phyloP scores from a whole-genome alignment of 1,284 basidiomycete genomes.

The Phellopilus nigrolimitatus region DNA sequence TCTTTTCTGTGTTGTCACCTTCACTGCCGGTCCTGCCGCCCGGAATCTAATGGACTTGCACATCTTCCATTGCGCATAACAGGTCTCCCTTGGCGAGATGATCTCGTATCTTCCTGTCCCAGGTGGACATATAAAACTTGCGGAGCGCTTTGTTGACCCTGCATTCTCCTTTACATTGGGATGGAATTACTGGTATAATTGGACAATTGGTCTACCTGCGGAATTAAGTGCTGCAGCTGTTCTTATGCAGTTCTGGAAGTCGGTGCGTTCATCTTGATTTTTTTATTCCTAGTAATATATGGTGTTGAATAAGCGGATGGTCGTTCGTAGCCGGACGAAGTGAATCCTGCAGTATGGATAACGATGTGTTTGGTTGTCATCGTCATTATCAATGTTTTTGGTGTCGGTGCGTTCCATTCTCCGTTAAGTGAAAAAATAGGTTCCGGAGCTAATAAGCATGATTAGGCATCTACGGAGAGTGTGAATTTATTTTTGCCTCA shows the following conservation, averaged over 20 bases:
- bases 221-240: conserved; percentile 76
- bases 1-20: no score
- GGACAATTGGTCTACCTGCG: conserved; percentile 67
- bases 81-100: conserved; percentile 56
- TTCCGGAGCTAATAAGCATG: not conserved
- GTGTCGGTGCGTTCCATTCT: conserved; percentile 43
- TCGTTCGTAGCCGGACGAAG: conserved; percentile 30
- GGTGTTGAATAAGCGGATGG: conserved; percentile 13
- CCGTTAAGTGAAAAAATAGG: not conserved
- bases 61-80: no score
- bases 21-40: no score
- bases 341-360: conserved; percentile 74
- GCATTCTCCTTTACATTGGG: conserved; percentile 80
- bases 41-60: not conserved
- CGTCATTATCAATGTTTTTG: conserved; percentile 71
- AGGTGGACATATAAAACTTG: conserved; percentile 76
- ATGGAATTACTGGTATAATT: conserved; percentile 82
- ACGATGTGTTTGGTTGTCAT: conserved; percentile 69
- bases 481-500: conserved; percentile 70
- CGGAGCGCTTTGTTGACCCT: conserved; percentile 76
- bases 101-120: conserved; percentile 62
- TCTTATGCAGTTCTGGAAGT: conserved; percentile 68
- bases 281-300: not conserved
- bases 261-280: conserved; percentile 4
- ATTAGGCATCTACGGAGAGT: conserved; percentile 61